A percentile compares a stretch with the other conserved stretches of the same genome.
Conservation (phyloP, 2,329 filamentous ascomycete genomes). For the Clathrospora elynae region DNA sequence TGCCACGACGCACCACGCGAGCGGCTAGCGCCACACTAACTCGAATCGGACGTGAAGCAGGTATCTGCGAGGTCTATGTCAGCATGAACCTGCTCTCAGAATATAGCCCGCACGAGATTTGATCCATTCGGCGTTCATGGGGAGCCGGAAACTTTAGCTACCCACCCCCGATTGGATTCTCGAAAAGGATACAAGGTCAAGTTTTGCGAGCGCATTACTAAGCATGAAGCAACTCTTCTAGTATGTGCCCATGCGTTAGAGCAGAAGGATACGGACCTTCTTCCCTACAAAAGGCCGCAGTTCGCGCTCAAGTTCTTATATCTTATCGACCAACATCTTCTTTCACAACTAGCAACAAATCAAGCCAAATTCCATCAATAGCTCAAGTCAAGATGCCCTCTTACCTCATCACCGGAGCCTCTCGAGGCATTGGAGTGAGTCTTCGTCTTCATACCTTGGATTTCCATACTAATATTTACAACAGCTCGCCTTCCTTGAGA, state of each 20-base stretch:
- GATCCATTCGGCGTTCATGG: too few relatives aligned
- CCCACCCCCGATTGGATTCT: too few relatives aligned
- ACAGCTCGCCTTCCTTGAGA: constrained; percentile 39
- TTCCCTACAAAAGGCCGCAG: too few relatives aligned
- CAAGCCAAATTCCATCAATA: neutral
- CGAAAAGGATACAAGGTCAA: neutral
- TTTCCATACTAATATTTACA: neutral
- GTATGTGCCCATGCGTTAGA: too few relatives aligned
- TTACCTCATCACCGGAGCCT: constrained; percentile 42
- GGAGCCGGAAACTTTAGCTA: too few relatives aligned
- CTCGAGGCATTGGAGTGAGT: constrained; percentile 40
- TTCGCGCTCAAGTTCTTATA: too few relatives aligned
- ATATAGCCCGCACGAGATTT: neutral
- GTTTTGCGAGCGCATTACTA: too few relatives aligned
- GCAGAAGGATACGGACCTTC: too few relatives aligned
- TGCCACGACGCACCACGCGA: too few relatives aligned
- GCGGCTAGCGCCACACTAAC: neutral
- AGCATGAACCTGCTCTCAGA: too few relatives aligned
- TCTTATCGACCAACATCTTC: neutral
- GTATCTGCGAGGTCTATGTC: constrained; percentile 9
- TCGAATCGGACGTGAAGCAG: constrained; percentile 6
- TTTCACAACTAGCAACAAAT: neutral
- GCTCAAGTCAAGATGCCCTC: constrained; percentile 32
- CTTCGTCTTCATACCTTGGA: neutral
- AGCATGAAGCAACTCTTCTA: too few relatives aligned